Evolutionary conservation across 2,329 filamentous ascomycete species (phyloP), one percentile per base, ranked within the genome.

Genomic region (Claviceps spartinae): DNA sequence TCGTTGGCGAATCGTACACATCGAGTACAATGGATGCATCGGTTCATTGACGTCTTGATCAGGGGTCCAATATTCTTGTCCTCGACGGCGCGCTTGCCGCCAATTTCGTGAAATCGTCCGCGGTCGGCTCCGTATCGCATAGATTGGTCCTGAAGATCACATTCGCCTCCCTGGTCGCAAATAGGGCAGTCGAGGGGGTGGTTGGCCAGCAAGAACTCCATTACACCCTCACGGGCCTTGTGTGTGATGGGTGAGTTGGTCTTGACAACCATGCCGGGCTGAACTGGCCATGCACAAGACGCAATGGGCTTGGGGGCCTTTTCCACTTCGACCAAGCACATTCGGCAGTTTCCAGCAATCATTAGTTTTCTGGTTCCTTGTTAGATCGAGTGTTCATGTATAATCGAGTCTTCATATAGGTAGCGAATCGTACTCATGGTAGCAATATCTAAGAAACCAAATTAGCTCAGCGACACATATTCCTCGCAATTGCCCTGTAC

Each of bases 21-120:
- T 64, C 93, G 83, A 57, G 93, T 98, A 78, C 93, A 98, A 76
- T 98, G 93, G 64, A 98, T 98, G 72, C 93, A 98, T 68, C 93
- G 82, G 78, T 98, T 98, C 93, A 98, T 98, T 48, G 93, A 98
- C 3, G 93, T 98, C 81, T 98, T 98, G 73, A 98, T 87, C 60
- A 98, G 72, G 51, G 93, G 93, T 38, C 93, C 93, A 64, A 98
- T 96, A 71, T 98, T 97, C 80, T 98, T 98, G 72, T 98, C 93
- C 74, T 98, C 93, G 41, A 96, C 90, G 26, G 89, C 93, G 75
- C 93, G 87, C 80, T 98, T 98, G 72, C 93, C 93, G 52, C 81
- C 83, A 64, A 94, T 72, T 72, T 98, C 93, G 73, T 98, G 93
- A 75, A 98, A 98, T 62, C 93, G 86, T 56, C 93, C 93, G 67